Evolutionary conservation across 371 early-diverging fungal species (phyloP), one percentile per base, ranked within the genome.

Genomic region (Mortierella sp.): DNA sequence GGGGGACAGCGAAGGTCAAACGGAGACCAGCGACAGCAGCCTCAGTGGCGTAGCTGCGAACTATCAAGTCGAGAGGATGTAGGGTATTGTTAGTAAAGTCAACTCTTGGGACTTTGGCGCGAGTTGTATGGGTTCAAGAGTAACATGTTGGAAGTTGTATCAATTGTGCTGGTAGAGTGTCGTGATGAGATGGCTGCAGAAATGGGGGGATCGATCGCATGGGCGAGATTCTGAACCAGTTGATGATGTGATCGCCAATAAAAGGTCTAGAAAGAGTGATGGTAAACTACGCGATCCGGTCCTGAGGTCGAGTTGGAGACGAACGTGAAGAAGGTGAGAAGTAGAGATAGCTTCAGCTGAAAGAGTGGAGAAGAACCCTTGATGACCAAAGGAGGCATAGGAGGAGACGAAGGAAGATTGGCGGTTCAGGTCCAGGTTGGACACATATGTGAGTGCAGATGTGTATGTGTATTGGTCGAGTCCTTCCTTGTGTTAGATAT

Each of bases 1-100:
- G 98, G 68, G 99, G 99, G 65, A 96, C 91, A 77, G 93, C 96
- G 85, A 98, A 96, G 91, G 94, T 98, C 88, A 98, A 91, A 77
- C 93, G 91, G 77, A 98, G 94, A 78, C 95, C 96, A 63, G 90
- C 80, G 21, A 86, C 54, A 48, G 91, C 89, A 83, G 89, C 92
- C 49, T 96, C 96, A 65, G 94, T 92, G 75, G 96, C 96, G 82
- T 96, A 96, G 84, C 88, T 88, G 88, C 96, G 92, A 84, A 89
- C 94, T 93, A 87, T 70, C 63, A 41, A 38, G 41, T 68, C 8
- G 54, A 55, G 5, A 74, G 27, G 51, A 74, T 32, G 29, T 55
- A 74, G 21, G 38, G 74, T 3, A 38, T 54, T 74, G 29, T 51
- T n/a, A 14, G 18, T 35, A 49, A 49, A 14, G 51, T 38, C 68